Evolutionary conservation across 129 eudicot species (phyloP).

Genomic region (Arctium minus): DNA sequence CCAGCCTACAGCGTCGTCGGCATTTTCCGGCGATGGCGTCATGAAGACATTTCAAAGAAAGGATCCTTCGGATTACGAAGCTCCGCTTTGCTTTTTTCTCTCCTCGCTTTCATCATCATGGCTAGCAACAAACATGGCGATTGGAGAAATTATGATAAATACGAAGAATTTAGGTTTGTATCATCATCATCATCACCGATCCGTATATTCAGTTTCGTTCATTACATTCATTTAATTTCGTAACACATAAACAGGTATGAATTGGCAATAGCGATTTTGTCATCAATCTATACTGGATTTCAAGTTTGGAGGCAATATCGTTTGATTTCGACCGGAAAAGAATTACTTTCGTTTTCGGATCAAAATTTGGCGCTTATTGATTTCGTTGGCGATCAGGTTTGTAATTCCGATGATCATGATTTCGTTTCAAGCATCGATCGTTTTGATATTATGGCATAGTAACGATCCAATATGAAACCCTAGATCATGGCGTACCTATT

Average conservation of each 20-base stretch:
- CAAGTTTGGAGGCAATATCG: constrained; percentile 44
- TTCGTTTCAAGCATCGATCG: not conserved
- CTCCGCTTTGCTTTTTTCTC: constrained; percentile 34
- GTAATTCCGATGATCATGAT: not conserved
- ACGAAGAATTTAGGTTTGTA: constrained; percentile 44
- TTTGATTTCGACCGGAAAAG: constrained; percentile 37
- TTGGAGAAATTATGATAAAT: constrained; percentile 34
- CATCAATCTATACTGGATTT: constrained; percentile 53
- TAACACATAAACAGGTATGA: constrained; percentile 36
- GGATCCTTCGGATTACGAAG: constrained; percentile 36
- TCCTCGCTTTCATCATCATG: constrained; percentile 59
- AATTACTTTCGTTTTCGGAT: constrained; percentile 11
- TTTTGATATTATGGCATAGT: not conserved
- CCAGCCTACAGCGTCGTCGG: constrained; percentile 22
- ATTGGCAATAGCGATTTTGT: constrained; percentile 55
- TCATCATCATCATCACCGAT: not conserved
- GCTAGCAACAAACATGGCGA: constrained; percentile 46
- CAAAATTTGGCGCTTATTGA: constrained; percentile 28
- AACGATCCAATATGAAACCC: not conserved
- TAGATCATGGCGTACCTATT: constrained; percentile 63
- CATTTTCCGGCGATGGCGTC: constrained; percentile 40
- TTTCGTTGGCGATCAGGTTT: constrained; percentile 73
- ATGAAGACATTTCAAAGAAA: constrained; percentile 44
- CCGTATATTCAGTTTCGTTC: not conserved
- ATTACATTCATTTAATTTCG: not conserved